Conservation (phyloP, 345 rosid genomes). For the Conringia planisiliqua region DNA sequence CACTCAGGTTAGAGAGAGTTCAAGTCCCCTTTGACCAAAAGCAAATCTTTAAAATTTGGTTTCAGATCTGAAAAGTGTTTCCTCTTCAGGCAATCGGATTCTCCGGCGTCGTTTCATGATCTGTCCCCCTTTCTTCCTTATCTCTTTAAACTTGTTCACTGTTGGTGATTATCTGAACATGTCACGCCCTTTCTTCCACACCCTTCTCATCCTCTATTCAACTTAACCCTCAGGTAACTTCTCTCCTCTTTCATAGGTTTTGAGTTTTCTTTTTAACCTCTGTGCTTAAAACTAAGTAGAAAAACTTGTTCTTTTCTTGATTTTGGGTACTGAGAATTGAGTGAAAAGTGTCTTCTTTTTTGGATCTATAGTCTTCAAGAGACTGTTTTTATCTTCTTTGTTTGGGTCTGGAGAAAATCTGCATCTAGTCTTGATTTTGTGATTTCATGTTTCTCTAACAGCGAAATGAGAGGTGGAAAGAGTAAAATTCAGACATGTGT, state of each 20-base stretch:
- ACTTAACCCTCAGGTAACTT: slow-evolving; percentile 49
- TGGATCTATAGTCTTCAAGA: not conserved
- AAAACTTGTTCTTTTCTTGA: not conserved
- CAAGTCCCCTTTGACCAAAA: not conserved
- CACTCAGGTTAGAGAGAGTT: not conserved
- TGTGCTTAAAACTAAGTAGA: not conserved
- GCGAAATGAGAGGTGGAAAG: not conserved
- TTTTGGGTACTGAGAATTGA: not conserved
- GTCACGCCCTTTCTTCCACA: slow-evolving; percentile 62
- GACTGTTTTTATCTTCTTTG: not conserved
- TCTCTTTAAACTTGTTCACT: slow-evolving; percentile 4
- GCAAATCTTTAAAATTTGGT: not conserved
- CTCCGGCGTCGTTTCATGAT: slow-evolving; percentile 43
- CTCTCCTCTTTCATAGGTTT: not conserved
- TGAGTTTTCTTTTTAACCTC: not conserved
- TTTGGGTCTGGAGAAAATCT: not conserved
- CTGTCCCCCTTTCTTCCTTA: slow-evolving; percentile 31
- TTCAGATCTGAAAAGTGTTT: slow-evolving; percentile 28
- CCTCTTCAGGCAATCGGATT: not conserved
- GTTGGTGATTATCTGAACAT: slow-evolving; percentile 29
- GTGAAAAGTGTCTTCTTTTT: not conserved
- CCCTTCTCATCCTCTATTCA: slow-evolving; percentile 47
- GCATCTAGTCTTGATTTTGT: not conserved
- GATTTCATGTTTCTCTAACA: not conserved
- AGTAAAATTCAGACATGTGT: not conserved